Evolutionary conservation across 129 eudicot species (phyloP), one percentile per base, ranked within the genome.

Genomic region (Centaurea solstitialis): DNA sequence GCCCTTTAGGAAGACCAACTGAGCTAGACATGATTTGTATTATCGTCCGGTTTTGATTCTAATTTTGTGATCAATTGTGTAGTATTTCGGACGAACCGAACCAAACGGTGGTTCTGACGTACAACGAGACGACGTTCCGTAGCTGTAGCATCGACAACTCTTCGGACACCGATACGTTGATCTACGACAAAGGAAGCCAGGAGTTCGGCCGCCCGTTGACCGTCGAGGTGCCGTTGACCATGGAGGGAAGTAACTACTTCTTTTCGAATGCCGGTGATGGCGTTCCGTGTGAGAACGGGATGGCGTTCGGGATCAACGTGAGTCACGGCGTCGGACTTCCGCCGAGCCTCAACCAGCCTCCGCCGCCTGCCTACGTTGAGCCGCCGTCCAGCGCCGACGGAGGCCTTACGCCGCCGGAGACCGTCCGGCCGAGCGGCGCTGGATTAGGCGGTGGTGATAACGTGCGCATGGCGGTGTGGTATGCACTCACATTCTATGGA

Each of bases 61-160:
- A 17, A 21, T 28, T 5, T 28, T 2, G 59, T 26, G 23, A 37
- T 57, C 26, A 43, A 37, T 26, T 50, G 18, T 83, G 78, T 78
- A 94, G 98, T 94, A 70, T 94, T 94, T 83, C 87, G 83, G 68
- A 92, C 98, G n/a, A 92, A 86, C 92, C 96, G 41, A 94, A 94
- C 20, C 91, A 85, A 57, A 94, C 96, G 37, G 96, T 94, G 76
- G 80, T 94, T 83, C 85, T 90, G 40, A 94, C 98, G 5, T 90
- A 88, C 90, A 94, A 92, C 80, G 65, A 17, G 33, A 92, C 97
- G 26, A 92, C 96, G 20, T 94, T 84, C 83, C 78, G 73, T 0
- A 92, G 86, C 92, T 94, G 98, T 81, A 80, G 75, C 77, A 68
- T 86, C 4, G 97, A 90, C 17, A 82, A 88, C 28, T 83, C 97